Base-by-base conservation (phyloP, 2,329 filamentous ascomycete genomes). In the Colletotrichum sansevieriae region DNA sequence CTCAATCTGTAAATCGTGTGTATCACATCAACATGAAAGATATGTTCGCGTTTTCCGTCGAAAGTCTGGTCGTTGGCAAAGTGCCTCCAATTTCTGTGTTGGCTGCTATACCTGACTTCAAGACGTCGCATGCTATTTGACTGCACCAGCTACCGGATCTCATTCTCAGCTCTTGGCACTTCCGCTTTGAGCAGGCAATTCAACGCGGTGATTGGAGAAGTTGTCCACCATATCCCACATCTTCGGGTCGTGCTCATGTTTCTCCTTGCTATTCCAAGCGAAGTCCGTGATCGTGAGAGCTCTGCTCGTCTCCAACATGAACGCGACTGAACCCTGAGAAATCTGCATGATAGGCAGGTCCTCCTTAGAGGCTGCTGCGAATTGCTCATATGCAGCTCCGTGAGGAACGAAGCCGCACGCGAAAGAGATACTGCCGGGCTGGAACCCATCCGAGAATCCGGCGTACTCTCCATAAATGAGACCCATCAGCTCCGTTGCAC, bases 281-380 rank as follows among this genome's bases (percentile, higher is more conserved):
- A 83, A 89, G 49, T 88, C 86, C 5, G 86, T 87, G 57, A 88
- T 84, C 3, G 85, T 86, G 18, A 88, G 85, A 75, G 87, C 85
- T 43, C 85, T 73, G 66, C 79, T 83, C 59, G 80, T 84, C 75
- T 85, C 83, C 71, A 85, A 84, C 83, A 85, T 85, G 73, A 85
- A 84, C 3, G 83, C 83, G 73, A 85, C 81, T 10, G 81, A 80
- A n/a, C 80, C 81, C 57, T 81, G 78, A 5, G 80, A 82, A 10
- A 84, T 83, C 70, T 81, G 80, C 76, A 81, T 79, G 10, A 80
- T 81, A 65, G 82, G 83, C 44, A 81, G 74, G 13, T 80, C 77
- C 1, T 78, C 82, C 65, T 82, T 83, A 0, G 79, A 83, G 2
- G 85, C 84, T 52, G 85, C 85, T 66, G 82, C 80, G 72, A 83